phyloP scores from a whole-genome alignment of 129 eudicot species.

The Flaveria trinervia region DNA sequence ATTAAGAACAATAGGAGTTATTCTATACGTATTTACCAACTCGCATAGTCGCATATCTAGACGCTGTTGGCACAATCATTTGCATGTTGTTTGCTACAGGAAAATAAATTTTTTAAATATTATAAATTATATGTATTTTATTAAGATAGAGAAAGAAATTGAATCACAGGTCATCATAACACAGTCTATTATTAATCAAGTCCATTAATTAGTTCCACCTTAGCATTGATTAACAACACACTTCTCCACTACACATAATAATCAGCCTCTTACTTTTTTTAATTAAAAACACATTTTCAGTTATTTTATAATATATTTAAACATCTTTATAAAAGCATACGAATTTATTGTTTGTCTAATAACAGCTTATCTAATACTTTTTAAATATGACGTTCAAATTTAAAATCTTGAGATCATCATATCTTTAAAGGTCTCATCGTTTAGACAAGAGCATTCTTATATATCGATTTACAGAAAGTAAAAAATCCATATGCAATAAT shows the following conservation, averaged over 20 bases:
- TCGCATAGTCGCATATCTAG: no score
- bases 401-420: no score
- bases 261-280: constrained; percentile 20
- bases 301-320: background rate
- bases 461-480: no score
- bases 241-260: constrained; percentile 28
- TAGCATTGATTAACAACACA: constrained; percentile 33
- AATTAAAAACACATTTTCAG: background rate
- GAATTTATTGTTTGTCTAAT: background rate
- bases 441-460: no score
- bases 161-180: constrained; percentile 29
- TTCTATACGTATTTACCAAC: no score
- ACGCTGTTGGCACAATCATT: no score
- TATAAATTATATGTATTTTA: background rate
- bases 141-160: background rate
- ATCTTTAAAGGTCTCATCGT: no score
- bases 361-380: background rate
- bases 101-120: no score
- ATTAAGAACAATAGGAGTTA: no score
- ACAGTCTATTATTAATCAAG: constrained; percentile 29
- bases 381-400: no score
- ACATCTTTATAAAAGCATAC: background rate
- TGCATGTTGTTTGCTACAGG: no score
- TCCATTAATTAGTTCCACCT: constrained; percentile 20
- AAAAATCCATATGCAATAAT: no score